These are phyloP conservation scores for Kappamyces sp. DNA, from an alignment of 192 early-diverging fungal genomes.

Conservation along the genomic window DNA sequence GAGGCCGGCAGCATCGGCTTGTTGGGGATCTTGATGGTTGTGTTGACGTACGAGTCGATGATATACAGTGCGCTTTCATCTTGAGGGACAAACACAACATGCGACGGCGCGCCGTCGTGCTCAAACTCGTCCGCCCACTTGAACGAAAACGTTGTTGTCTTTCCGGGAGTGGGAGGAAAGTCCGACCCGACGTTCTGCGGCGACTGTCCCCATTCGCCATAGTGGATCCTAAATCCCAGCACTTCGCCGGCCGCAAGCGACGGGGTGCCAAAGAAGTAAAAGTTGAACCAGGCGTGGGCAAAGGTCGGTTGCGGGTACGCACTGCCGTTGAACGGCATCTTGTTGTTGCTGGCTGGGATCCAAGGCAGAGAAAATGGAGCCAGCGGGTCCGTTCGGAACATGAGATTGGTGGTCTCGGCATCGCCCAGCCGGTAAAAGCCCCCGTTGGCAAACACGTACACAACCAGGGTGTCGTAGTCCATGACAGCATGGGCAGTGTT, in stretches of 20 bases:
- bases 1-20: background rate
- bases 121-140: constrained; percentile 9
- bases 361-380: constrained; percentile 8
- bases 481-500: constrained; percentile 15
- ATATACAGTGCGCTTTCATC: constrained; percentile 13
- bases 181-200: constrained; percentile 7
- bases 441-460: constrained; percentile 20
- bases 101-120: constrained; percentile 14
- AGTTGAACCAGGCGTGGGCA: constrained; percentile 15
- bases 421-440: constrained; percentile 18
- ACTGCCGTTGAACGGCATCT: background rate
- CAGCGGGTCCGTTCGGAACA: background rate
- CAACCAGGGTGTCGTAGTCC: constrained; percentile 21
- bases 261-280: constrained; percentile 23
- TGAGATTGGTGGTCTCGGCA: constrained; percentile 13
- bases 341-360: constrained; percentile 12
- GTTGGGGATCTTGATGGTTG: background rate
- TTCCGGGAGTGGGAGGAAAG: constrained; percentile 16
- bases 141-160: constrained; percentile 17
- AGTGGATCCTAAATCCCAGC: constrained; percentile 18
- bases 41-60: constrained; percentile 19
- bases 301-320: constrained; percentile 16
- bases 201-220: constrained; percentile 15
- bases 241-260: constrained; percentile 12
- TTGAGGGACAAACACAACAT: constrained; percentile 20